A percentile compares a stretch with the other conserved stretches of the same genome.
Evolutionary conservation across 106 monocot genomes (phyloP).

Genomic region (Alisma plantagoaquatica): DNA sequence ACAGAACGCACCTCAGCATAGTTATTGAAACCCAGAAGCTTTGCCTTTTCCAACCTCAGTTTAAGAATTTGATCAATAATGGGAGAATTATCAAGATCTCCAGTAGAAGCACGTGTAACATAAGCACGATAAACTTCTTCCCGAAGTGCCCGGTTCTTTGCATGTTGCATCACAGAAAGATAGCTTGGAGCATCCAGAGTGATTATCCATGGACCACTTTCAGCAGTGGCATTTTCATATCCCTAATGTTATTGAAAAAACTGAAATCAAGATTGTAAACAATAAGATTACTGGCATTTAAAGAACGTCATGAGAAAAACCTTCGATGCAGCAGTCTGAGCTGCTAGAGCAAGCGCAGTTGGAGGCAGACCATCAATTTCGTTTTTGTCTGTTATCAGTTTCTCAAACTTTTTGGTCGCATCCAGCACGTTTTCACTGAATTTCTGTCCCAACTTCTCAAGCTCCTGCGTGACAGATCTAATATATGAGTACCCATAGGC

Average conservation of each 20-base stretch:
- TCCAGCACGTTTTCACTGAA: constrained; percentile 98
- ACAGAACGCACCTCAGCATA: constrained; percentile 68
- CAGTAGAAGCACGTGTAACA: constrained; percentile 68
- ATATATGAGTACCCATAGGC: too few species aligned
- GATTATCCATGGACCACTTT: constrained; percentile 92
- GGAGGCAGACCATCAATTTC: constrained; percentile 85
- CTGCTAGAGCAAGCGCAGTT: constrained; percentile 83
- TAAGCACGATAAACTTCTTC: constrained; percentile 94
- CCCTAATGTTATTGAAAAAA: constrained; percentile 32
- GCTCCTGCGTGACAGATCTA: constrained; percentile 83
- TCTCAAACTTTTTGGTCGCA: constrained; percentile 90
- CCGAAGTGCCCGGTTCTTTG: constrained; percentile 59
- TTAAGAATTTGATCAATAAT: constrained; percentile 77
- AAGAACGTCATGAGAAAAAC: constrained; percentile 20
- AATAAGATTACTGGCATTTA: not conserved
- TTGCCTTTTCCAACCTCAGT: constrained; percentile 81
- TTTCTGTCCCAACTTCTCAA: constrained; percentile 79
- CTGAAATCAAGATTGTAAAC: not conserved
- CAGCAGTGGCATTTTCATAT: constrained; percentile 93
- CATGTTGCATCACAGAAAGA: constrained; percentile 93
- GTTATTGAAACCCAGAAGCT: constrained; percentile 88
- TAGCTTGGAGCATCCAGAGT: constrained; percentile 92
- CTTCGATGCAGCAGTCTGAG: constrained; percentile 79
- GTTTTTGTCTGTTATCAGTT: constrained; percentile 80
- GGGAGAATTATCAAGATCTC: constrained; percentile 76